phyloP scores from a whole-genome alignment of 2,329 filamentous ascomycete genomes.

The Colletotrichum camelliae region DNA sequence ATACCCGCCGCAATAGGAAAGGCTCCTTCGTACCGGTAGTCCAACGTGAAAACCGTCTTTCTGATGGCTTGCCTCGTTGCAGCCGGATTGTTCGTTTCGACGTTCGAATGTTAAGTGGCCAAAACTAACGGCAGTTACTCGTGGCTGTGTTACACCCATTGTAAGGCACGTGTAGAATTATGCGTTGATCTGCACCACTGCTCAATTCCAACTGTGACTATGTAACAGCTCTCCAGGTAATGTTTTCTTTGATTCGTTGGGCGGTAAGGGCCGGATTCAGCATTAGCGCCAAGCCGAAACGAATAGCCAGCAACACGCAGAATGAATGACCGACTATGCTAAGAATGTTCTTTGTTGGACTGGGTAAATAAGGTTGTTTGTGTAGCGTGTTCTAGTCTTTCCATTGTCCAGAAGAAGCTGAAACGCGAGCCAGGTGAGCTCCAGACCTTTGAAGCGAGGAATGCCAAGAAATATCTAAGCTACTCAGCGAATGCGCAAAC shows the following conservation, averaged over 20 bases:
- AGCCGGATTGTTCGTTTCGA: not conserved
- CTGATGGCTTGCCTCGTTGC: not conserved
- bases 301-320: not conserved
- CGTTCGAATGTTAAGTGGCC: not conserved
- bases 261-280: not conserved
- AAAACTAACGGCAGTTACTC: not conserved
- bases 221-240: not conserved
- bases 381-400: not conserved
- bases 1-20: not conserved
- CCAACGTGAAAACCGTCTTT: not conserved
- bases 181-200: not conserved
- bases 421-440: not conserved
- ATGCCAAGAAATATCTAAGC: not conserved
- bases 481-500: not conserved
- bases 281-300: not conserved
- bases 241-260: not conserved
- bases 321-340: not conserved
- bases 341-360: not conserved
- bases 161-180: not conserved
- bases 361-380: not conserved
- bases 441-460: not conserved
- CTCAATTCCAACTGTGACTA: not conserved
- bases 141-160: not conserved
- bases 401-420: not conserved
- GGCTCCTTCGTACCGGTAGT: not conserved